Conservation (phyloP, 1,139 yeast species). For the Lodderomyces margitis region DNA sequence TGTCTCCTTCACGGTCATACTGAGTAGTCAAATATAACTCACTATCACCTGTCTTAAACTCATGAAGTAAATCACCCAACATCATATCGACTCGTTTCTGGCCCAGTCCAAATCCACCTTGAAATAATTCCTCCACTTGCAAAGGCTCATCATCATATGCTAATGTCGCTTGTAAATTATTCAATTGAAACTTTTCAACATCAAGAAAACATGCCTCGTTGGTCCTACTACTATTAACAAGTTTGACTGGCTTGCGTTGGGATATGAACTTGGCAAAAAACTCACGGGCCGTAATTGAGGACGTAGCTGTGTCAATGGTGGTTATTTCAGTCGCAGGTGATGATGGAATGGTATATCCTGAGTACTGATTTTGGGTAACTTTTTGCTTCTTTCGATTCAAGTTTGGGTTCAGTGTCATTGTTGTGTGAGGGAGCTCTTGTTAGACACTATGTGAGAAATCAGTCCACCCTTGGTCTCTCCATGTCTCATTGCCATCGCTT, state of each 20-base stretch:
- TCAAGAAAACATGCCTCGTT: background rate
- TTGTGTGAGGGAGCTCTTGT: background rate
- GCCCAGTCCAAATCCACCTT: constrained; percentile 69
- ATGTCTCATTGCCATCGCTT: background rate
- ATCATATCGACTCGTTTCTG: constrained; percentile 47
- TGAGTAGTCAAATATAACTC: constrained; percentile 66
- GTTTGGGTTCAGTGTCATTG: background rate
- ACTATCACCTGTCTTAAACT: constrained; percentile 33
- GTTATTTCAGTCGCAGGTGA: constrained; percentile 15
- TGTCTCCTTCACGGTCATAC: constrained; percentile 37
- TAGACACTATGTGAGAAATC: background rate
- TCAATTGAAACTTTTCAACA: constrained; percentile 26
- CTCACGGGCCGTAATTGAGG: constrained; percentile 4
- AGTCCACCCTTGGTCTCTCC: background rate
- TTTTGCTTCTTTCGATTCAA: constrained; percentile 6
- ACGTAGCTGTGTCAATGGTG: background rate
- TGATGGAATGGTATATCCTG: constrained; percentile 13
- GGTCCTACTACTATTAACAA: constrained; percentile 1
- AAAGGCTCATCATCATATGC: constrained; percentile 31
- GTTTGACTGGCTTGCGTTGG: constrained; percentile 38
- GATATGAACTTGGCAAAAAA: constrained; percentile 31
- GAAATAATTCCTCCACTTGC: constrained; percentile 54
- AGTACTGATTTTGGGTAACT: constrained; percentile 10
- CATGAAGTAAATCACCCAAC: constrained; percentile 44
- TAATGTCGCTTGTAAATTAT: constrained; percentile 32